Conservation (phyloP, 768 basidiomycete genomes). For the Xerocomus brunneocitrinus region DNA sequence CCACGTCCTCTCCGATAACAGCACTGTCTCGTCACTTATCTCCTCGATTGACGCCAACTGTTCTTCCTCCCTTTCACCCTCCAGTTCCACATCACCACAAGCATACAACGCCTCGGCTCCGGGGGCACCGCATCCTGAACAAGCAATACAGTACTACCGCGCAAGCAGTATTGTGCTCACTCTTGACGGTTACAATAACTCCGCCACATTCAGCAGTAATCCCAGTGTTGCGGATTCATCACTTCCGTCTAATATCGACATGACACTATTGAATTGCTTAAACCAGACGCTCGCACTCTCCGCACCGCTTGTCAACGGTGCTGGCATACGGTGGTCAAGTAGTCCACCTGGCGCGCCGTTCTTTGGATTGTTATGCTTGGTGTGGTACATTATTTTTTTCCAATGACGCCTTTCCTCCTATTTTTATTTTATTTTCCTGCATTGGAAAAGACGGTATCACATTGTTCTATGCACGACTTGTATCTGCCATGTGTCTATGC, state of each 20-base stretch:
- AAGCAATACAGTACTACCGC: conserved; percentile 65
- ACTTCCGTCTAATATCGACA: conserved; percentile 50
- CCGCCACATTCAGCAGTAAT: conserved; percentile 41
- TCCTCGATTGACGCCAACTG: conserved; percentile 41
- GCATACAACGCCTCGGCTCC: conserved; percentile 30
- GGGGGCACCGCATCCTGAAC: conserved; percentile 39
- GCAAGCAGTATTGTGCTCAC: conserved; percentile 59
- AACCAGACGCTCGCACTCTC: conserved; percentile 58
- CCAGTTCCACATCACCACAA: conserved; percentile 30
- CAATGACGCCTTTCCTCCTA: neutral
- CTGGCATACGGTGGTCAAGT: conserved; percentile 11
- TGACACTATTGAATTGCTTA: conserved; percentile 48
- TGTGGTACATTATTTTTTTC: conserved; percentile 14
- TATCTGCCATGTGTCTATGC: neutral
- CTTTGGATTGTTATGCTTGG: conserved; percentile 14
- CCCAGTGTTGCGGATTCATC: conserved; percentile 42
- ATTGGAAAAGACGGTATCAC: neutral
- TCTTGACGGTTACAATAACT: conserved; percentile 65
- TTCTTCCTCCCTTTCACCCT: conserved; percentile 33
- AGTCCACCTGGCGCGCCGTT: conserved; percentile 4
- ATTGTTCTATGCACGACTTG: neutral
- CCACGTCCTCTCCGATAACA: conserved; percentile 45
- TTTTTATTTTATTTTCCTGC: neutral
- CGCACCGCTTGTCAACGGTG: conserved; percentile 50
- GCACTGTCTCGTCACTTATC: conserved; percentile 43